phyloP scores from a whole-genome alignment of 768 basidiomycete genomes.

The Mycena venus region DNA sequence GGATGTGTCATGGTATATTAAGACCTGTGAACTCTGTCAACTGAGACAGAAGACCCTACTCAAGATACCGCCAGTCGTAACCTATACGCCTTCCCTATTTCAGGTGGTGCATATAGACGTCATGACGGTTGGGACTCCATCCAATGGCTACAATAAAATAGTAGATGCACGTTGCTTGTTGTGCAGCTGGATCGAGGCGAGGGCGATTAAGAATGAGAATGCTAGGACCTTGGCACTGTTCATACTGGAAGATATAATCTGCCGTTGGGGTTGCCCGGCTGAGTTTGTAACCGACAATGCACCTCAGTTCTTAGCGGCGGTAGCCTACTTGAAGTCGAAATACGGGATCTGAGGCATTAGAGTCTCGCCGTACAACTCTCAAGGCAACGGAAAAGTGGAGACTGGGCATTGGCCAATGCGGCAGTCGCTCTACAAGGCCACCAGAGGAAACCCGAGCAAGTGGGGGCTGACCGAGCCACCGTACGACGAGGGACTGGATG shows the following conservation, averaged over 20 bases:
- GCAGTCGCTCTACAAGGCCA: constrained; percentile 37
- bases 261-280: not conserved
- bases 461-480: constrained; percentile 39
- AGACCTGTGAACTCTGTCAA: constrained; percentile 50
- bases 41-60: constrained; percentile 34
- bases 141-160: not conserved
- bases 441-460: no score
- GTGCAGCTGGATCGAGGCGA: not conserved
- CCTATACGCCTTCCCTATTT: no score
- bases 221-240: no score
- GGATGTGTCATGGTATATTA: constrained; percentile 46
- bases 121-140: constrained; percentile 40
- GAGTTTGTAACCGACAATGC: no score
- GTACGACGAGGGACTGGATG: constrained; percentile 40
- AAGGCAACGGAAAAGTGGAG: constrained; percentile 55
- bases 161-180: not conserved
- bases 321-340: no score
- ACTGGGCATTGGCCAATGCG: constrained; percentile 44
- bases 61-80: constrained; percentile 42
- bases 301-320: no score
- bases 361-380: constrained; percentile 60
- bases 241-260: not conserved
- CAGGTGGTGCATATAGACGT: no score
- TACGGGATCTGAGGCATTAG: no score
- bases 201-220: no score